Evolutionary conservation across 768 basidiomycete genomes (phyloP), one percentile per base, ranked within the genome.

Genomic region (Trametes gibbosa): DNA sequence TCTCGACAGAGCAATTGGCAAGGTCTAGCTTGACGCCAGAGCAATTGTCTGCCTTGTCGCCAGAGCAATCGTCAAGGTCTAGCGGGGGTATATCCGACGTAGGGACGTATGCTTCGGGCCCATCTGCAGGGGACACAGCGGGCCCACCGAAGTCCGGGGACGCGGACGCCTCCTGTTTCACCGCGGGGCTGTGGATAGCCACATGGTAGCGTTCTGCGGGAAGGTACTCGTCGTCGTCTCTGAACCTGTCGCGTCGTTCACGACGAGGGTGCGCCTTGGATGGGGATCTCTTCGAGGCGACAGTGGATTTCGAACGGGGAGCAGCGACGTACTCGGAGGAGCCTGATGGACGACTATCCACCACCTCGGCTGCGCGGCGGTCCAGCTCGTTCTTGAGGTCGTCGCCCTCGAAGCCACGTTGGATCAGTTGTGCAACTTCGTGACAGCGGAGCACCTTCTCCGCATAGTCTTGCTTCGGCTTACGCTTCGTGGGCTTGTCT

Each of bases 401-500:
- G 53, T 65, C 63, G 52, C 72, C 70, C n/a, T 72, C 64, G 56
- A 71, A 55, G 24, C 76, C 76, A 34, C 68, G 62, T 64, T 73
- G 63, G 29, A 77, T 58, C 16, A 79, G 65, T 19, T 70, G 63
- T 5, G 76, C 77, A 9, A 79, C 63, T 41, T 64, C 68, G 56
- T 73, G 70, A 60, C 77, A 82, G 50, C 74, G 76, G 54, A 69
- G 74, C 53, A 67, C 68, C 42, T 79, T 78, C 17, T 66, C 68
- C 35, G 71, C 67, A 54, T 68, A 63, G 43, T 67, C 69, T 43
- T 66, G 72, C 56, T 63, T 68, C 34, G 54, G 60, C 60, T 74
- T 79, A 62, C 75, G 75, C 70, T 73, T 78, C 65, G 69, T 58
- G 16, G 66, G 54, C 45, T 67, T 50, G 53, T 54, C 69, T 48